These are phyloP conservation scores for Hemileccinum impolitum DNA, from an alignment of 768 basidiomycete species.

Conservation along the genomic window DNA sequence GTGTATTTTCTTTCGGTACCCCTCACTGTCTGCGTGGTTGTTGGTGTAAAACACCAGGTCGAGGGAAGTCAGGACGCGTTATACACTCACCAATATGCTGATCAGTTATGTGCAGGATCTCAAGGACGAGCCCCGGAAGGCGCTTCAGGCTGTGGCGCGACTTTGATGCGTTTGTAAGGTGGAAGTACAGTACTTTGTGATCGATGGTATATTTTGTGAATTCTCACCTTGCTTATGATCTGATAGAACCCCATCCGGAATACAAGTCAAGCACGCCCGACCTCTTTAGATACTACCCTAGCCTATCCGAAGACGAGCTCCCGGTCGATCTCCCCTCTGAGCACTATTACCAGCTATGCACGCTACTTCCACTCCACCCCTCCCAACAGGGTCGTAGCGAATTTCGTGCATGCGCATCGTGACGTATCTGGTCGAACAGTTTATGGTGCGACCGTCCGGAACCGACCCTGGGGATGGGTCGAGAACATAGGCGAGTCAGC, in stretches of 20 bases:
- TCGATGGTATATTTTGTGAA: conserved; percentile 54
- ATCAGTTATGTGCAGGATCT: too few species aligned
- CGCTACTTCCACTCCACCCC: conserved; percentile 56
- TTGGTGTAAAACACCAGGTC: conserved; percentile 78
- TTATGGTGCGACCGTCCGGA: conserved; percentile 54
- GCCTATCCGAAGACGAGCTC: conserved; percentile 47
- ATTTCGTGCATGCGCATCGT: conserved; percentile 57
- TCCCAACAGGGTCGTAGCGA: conserved; percentile 46
- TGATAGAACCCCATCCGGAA: conserved; percentile 60
- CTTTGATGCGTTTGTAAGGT: too few species aligned
- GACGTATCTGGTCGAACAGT: conserved; percentile 52
- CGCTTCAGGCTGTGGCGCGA: too few species aligned
- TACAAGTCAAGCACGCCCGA: conserved; percentile 49
- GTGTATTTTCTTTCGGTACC: conserved; percentile 68
- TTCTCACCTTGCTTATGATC: not conserved
- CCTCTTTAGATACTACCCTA: conserved; percentile 64
- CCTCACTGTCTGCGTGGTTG: conserved; percentile 44
- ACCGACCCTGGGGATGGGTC: conserved; percentile 86
- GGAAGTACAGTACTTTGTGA: conserved; percentile 61
- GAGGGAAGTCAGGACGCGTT: too few species aligned
- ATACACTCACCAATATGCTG: too few species aligned
- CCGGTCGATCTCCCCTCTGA: conserved; percentile 53
- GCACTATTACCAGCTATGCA: conserved; percentile 53
- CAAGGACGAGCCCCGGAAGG: too few species aligned
- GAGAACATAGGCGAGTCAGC: conserved; percentile 60